Evolutionary conservation across 257 asterid species (phyloP).

Genomic region (Coffea eugenioides): DNA sequence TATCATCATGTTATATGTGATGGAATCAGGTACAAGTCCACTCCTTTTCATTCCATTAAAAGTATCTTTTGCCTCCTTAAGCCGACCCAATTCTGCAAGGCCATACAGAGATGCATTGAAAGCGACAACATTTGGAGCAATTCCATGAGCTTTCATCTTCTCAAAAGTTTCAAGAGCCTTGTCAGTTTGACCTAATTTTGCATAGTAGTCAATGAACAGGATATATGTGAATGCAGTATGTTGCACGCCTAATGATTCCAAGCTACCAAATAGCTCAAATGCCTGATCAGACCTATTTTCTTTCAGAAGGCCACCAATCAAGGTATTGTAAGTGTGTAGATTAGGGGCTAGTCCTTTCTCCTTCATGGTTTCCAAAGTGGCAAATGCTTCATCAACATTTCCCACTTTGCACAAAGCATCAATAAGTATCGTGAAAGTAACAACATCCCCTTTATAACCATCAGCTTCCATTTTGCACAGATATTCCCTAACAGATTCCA

Average conservation of each 20-base stretch:
- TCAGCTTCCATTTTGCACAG: conserved; percentile 73
- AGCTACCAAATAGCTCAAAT: conserved; percentile 45
- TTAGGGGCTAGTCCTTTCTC: conserved; percentile 63
- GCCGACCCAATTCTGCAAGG: conserved; percentile 74
- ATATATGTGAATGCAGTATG: conserved; percentile 69
- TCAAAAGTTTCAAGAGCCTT: conserved; percentile 79
- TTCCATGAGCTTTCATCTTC: conserved; percentile 82
- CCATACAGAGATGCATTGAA: conserved; percentile 78
- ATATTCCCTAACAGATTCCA: conserved; percentile 65
- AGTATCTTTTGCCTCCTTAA: conserved; percentile 69
- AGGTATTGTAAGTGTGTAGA: conserved; percentile 81
- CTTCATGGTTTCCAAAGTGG: conserved; percentile 62
- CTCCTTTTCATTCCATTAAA: conserved; percentile 66
- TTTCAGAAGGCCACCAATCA: conserved; percentile 82
- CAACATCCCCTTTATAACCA: conserved; percentile 80
- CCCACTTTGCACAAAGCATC: conserved; percentile 81
- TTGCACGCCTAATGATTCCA: conserved; percentile 60
- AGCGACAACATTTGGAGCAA: conserved; percentile 80
- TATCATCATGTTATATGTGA: conserved; percentile 91
- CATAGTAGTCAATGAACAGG: conserved; percentile 81
- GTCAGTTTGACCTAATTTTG: conserved; percentile 77
- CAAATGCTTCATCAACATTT: conserved; percentile 64
- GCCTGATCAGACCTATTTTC: conserved; percentile 63
- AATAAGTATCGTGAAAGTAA: conserved; percentile 74
- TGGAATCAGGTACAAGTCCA: conserved; percentile 86